phyloP scores from a whole-genome alignment of 208 protist species.

The Herpetomonas tarakana region DNA sequence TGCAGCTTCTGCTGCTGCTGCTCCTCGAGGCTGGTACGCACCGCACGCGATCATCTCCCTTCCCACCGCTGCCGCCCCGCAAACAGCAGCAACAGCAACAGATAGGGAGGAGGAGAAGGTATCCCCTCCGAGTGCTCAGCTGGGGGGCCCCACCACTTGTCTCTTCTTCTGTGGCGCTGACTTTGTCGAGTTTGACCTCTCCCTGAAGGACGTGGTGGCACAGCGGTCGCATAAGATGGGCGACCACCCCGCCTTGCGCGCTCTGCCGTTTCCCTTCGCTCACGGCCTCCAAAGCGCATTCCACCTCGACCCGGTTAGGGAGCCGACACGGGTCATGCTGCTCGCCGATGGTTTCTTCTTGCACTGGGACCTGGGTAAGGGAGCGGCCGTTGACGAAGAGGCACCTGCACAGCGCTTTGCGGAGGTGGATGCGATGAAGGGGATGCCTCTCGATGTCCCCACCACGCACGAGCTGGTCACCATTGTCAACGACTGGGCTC shows the following conservation, averaged over 20 bases:
- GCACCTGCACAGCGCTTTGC: slow-evolving; percentile 11
- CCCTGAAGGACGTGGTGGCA: slow-evolving; percentile 8
- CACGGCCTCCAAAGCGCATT: slow-evolving; percentile 60
- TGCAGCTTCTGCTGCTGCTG: too few relatives aligned
- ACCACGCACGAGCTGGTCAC: slow-evolving; percentile 21
- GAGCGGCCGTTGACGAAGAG: slow-evolving; percentile 5
- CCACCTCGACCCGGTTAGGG: slow-evolving; percentile 32
- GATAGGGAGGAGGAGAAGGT: too few relatives aligned
- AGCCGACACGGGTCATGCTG: slow-evolving; percentile 37
- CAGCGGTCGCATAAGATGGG: slow-evolving; percentile 14
- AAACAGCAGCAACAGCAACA: too few relatives aligned
- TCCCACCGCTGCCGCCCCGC: too few relatives aligned
- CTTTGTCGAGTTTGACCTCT: slow-evolving; percentile 48
- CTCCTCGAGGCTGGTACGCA: too few relatives aligned
- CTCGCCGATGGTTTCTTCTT: slow-evolving; percentile 41
- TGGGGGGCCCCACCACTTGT: too few relatives aligned
- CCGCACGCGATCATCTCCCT: too few relatives aligned
- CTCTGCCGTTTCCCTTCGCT: slow-evolving; percentile 55
- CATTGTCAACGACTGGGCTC: slow-evolving; percentile 41
- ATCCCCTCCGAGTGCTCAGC: too few relatives aligned
- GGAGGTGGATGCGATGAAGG: slow-evolving; percentile 22
- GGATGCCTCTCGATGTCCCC: slow-evolving; percentile 34
- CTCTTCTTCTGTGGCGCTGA: slow-evolving; percentile 51
- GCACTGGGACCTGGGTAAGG: slow-evolving; percentile 46
- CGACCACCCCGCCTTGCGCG: slow-evolving; percentile 34